Evolutionary conservation across 192 early-diverging fungal genomes (phyloP), one percentile per base, ranked within the genome.

Genomic region (Coemansia sp.): DNA sequence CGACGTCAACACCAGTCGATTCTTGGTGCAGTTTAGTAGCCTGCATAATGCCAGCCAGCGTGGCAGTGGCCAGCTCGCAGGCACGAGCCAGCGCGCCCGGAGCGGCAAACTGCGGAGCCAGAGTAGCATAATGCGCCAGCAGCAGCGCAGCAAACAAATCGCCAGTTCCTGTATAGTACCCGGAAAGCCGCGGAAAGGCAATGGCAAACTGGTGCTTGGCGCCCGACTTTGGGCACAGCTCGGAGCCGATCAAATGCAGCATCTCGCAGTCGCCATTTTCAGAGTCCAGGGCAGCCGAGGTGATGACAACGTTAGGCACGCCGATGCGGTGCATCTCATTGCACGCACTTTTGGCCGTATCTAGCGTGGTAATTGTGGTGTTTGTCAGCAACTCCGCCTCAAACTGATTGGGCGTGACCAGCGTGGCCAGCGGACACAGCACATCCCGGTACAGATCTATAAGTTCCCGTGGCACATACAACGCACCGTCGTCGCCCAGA

Each of bases 371-470:
- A 22, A 91, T 85, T 10, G 68, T 78, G 22, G 75, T 72, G 37
- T 82, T 87, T 0, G 91, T 82, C 1, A 95, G 84, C 52, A 84
- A 62, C 86, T 92, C 90, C 22, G 91, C 90, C 75, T 98, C 95
- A 38, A 92, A 94, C 69, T 88, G 90, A 74, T 98, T 98, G 0
- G 95, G 95, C 16, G 93, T 93, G n/a, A 94, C 74, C 10, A 94
- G 68, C 37, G 91, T 80, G 21, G 93, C 91, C 26, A 89, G 65
- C 8, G 86, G 82, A 60, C 88, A 81, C 51, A 92, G 74, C 12
- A 84, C 77, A 19, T 90, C 75, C 35, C 87, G 85, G 76, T 98
- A 98, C 23, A 94, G 60, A 0, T 84, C 85, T 3, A 98, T 83
- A 10, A 93, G 85, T 48, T 93, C 93, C 39, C 73, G 54, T 0